Conservation (phyloP, 805 yeast genomes). For the Ogataea neopini region DNA sequence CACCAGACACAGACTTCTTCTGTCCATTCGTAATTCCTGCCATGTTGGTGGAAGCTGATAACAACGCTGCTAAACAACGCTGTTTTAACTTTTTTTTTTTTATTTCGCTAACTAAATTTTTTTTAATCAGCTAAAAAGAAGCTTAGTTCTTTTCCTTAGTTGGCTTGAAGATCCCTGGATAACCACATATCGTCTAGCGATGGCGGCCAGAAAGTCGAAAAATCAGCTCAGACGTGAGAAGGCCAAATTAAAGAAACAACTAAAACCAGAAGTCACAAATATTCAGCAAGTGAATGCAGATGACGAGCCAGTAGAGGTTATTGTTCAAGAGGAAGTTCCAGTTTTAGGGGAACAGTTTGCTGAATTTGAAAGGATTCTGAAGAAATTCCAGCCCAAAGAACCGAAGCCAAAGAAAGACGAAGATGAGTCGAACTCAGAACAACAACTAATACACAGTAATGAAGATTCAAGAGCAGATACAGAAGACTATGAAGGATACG, state of each 20-base stretch:
- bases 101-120: background rate
- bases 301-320: slow-evolving; percentile 7
- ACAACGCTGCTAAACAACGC: background rate
- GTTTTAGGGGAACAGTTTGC: background rate
- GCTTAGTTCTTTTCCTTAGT: no score
- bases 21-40: background rate
- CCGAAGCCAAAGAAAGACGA: background rate
- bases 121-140: background rate
- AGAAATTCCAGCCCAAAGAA: slow-evolving; percentile 22
- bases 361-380: slow-evolving; percentile 23
- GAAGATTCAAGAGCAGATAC: slow-evolving; percentile 19
- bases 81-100: no score
- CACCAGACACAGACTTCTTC: background rate
- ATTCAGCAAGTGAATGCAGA: background rate
- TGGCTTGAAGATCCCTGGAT: no score
- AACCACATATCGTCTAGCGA: background rate
- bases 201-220: slow-evolving; percentile 43
- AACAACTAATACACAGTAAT: slow-evolving; percentile 6
- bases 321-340: slow-evolving; percentile 7
- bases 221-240: slow-evolving; percentile 55
- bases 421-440: background rate
- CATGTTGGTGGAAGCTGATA: background rate
- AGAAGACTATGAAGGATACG: slow-evolving; percentile 21
- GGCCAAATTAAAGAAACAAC: slow-evolving; percentile 37
- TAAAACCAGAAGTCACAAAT: background rate